phyloP scores from a whole-genome alignment of 169 alveolate genomes.

The Cryptosporidium canis region DNA sequence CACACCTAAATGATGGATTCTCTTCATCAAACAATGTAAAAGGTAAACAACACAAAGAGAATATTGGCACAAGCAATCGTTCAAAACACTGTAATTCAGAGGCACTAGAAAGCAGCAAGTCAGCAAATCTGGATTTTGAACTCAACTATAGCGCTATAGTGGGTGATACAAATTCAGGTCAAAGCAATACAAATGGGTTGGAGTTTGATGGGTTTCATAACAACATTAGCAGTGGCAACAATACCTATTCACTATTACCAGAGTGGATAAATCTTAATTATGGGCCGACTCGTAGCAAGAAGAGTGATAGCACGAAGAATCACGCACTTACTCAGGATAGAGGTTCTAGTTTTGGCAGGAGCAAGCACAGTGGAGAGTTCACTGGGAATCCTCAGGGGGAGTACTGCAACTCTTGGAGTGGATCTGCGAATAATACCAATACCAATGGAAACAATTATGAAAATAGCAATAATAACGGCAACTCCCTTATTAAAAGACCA shows the following conservation, averaged over 20 bases:
- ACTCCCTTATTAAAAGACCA: slow-evolving; percentile 8
- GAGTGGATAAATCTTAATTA: neutral
- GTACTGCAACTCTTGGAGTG: neutral
- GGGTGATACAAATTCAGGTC: neutral
- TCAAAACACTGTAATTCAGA: neutral
- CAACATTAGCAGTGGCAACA: neutral
- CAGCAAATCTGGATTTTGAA: neutral
- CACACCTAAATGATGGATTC: neutral
- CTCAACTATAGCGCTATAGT: neutral
- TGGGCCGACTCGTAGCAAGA: neutral
- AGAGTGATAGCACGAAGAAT: neutral
- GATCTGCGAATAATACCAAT: neutral
- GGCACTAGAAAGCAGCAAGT: neutral
- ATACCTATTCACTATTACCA: slow-evolving; percentile 5
- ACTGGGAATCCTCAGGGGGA: neutral
- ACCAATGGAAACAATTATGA: neutral
- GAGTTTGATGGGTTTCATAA: neutral
- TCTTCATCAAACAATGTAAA: neutral
- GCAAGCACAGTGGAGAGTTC: neutral
- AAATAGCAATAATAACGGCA: neutral
- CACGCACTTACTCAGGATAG: neutral
- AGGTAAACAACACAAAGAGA: neutral
- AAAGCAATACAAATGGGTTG: neutral
- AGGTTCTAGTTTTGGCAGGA: neutral
- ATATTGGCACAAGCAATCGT: neutral